Evolutionary conservation across 345 rosid species (phyloP), one percentile per base, ranked within the genome.

Genomic region (Moringa oleifera): DNA sequence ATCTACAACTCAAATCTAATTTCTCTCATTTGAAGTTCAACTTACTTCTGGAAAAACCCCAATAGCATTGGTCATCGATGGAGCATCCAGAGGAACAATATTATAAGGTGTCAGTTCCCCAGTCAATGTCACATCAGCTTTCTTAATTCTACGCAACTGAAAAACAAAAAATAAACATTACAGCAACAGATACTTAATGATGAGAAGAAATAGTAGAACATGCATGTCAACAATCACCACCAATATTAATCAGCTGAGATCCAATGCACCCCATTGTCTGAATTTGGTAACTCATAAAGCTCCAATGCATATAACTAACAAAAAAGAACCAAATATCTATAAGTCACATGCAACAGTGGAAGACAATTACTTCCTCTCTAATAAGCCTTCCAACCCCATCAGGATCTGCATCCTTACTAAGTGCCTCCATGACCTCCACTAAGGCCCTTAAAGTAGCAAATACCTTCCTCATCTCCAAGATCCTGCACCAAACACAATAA

Each of bases 31-130:
- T 49, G 49, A 58, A 64, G 75, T 49, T 59, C 41, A 51, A 79
- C 83, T 82, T 76, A 91, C 99, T 77, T 94, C 99, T 7, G 97
- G 99, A 56, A 94, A 88, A 61, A 82, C 69, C 66, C 97, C 83
- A 64, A 90, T 86, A 52, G 80, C 97, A 82, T 90, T 94, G 55
- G 96, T 86, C 67, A 90, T 63, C 33, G 94, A 71, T 25, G 92
- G 96, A 47, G 86, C 91, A 68, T 94, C 99, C 61, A 94, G 62
- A 25, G 99, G 99, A 41, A 94, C 87, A 66, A 90, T 94, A 66
- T 94, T 94, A 76, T 90, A 94, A 6, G 99, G 83, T 25, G 70
- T 76, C 51, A 94, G 89, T 73, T 94, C 99, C 66, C 85, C 96
- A 19, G 88, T 68, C 59, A 85, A 69, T 28, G 83, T 65, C 62